Evolutionary conservation across 2,329 filamentous ascomycete genomes (phyloP).

Genomic region (Epichloe scottii): DNA sequence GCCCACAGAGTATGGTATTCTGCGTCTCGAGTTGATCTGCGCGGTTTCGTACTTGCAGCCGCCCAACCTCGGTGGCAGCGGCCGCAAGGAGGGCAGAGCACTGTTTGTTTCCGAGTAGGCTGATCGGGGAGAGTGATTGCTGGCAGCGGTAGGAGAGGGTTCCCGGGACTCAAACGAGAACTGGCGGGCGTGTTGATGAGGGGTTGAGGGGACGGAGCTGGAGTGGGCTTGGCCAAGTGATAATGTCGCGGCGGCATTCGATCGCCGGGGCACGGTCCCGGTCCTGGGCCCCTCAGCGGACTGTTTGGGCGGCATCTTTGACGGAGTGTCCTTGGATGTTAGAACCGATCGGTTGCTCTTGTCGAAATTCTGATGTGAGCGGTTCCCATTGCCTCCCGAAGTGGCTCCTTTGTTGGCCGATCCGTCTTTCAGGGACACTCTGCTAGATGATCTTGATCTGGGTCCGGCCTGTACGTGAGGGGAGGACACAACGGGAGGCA

Average conservation of each 20-base stretch:
- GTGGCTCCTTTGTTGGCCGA: constrained; percentile 32
- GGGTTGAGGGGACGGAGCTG: constrained; percentile 85
- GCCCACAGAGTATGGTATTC: constrained; percentile 89
- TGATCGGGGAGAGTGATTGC: constrained; percentile 77
- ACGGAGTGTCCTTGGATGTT: constrained; percentile 40
- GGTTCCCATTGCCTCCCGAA: constrained; percentile 54
- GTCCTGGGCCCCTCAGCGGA: constrained; percentile 18
- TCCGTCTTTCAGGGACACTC: constrained; percentile 43
- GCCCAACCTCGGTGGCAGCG: constrained; percentile 44
- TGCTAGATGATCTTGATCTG: constrained; percentile 46
- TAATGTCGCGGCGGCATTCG: constrained; percentile 16
- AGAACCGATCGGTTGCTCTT: constrained; percentile 52
- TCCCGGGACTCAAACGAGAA: constrained; percentile 66
- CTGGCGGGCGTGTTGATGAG: constrained; percentile 75
- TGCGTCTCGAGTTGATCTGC: constrained; percentile 64
- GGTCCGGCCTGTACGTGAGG: constrained; percentile 43
- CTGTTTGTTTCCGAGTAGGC: constrained; percentile 82
- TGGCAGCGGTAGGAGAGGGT: constrained; percentile 66
- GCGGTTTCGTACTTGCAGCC: constrained; percentile 85
- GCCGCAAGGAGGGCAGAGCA: constrained; percentile 54
- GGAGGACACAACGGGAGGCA: constrained; percentile 42
- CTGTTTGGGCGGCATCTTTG: constrained; percentile 39
- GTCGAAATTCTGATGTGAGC: constrained; percentile 39
- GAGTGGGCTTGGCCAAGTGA: constrained; percentile 43
- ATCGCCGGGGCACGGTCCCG: constrained; percentile 18